Evolutionary conservation across 75 land plant species (phyloP).

Genomic region (Pseudotsuga menziesii): DNA sequence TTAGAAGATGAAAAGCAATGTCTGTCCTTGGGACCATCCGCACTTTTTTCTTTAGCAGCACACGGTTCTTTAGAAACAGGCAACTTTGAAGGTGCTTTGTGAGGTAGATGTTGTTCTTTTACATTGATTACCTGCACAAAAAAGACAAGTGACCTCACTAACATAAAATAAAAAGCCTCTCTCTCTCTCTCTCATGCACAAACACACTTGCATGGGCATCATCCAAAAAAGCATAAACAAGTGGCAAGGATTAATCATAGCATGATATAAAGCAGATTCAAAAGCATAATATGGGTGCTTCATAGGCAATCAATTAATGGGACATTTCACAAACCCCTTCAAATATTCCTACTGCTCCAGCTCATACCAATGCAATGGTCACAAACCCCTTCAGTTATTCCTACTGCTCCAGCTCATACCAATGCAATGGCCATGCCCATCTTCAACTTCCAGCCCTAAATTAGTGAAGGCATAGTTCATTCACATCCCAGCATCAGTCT

Average conservation of each 20-base stretch:
- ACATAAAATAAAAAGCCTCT: background rate
- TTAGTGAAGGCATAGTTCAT: too few relatives aligned
- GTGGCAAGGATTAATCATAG: background rate
- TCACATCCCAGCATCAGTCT: too few relatives aligned
- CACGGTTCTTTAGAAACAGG: background rate
- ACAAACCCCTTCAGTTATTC: too few relatives aligned
- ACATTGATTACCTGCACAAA: background rate
- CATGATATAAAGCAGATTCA: too few relatives aligned
- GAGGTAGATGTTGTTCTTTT: conserved; percentile 7
- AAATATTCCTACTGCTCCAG: too few relatives aligned
- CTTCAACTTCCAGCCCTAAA: too few relatives aligned
- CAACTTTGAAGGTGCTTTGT: background rate
- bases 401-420: too few relatives aligned
- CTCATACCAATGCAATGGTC: too few relatives aligned
- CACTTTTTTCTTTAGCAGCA: background rate
- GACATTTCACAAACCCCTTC: too few relatives aligned
- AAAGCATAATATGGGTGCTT: too few relatives aligned
- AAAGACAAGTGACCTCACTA: background rate
- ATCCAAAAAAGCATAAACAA: background rate
- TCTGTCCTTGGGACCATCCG: background rate
- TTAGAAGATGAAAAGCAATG: background rate
- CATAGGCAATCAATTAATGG: too few relatives aligned
- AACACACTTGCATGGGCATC: background rate
- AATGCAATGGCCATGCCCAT: too few relatives aligned
- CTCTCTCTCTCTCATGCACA: background rate